Conservation (phyloP, 208 protist genomes). For the Wallacemonas sp. region DNA sequence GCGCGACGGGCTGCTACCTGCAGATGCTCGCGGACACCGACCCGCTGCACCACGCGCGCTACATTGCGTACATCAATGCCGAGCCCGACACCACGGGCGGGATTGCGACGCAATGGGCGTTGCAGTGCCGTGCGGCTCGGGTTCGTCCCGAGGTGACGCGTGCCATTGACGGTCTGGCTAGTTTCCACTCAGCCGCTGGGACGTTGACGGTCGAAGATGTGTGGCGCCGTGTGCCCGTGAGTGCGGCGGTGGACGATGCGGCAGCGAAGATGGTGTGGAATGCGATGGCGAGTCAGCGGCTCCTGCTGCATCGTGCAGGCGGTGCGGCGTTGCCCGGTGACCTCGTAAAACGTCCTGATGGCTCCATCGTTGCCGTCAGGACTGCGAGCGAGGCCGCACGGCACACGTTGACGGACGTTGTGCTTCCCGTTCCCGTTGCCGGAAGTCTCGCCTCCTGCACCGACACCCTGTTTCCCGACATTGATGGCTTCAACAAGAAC, state of each 20-base stretch:
- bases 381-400: slow-evolving; percentile 25
- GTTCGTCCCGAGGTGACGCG: neutral
- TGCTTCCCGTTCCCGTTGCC: slow-evolving; percentile 74
- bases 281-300: slow-evolving; percentile 74
- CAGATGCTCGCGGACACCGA: slow-evolving; percentile 67
- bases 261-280: slow-evolving; percentile 86
- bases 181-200: slow-evolving; percentile 13
- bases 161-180: slow-evolving; percentile 16
- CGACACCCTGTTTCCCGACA: slow-evolving; percentile 18
- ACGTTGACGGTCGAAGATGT: slow-evolving; percentile 13
- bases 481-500: neutral
- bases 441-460: slow-evolving; percentile 13
- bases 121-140: slow-evolving; percentile 28
- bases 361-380: slow-evolving; percentile 25
- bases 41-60: slow-evolving; percentile 62
- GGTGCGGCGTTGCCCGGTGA: slow-evolving; percentile 16
- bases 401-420: slow-evolving; percentile 64
- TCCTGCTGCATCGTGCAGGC: slow-evolving; percentile 34
- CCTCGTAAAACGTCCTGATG: neutral
- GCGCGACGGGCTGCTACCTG: slow-evolving; percentile 50
- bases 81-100: slow-evolving; percentile 42
- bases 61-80: slow-evolving; percentile 65
- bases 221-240: slow-evolving; percentile 34
- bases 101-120: slow-evolving; percentile 46
- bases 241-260: slow-evolving; percentile 22